Conservation (phyloP, 129 eudicot species). For the Deinandra increscens region DNA sequence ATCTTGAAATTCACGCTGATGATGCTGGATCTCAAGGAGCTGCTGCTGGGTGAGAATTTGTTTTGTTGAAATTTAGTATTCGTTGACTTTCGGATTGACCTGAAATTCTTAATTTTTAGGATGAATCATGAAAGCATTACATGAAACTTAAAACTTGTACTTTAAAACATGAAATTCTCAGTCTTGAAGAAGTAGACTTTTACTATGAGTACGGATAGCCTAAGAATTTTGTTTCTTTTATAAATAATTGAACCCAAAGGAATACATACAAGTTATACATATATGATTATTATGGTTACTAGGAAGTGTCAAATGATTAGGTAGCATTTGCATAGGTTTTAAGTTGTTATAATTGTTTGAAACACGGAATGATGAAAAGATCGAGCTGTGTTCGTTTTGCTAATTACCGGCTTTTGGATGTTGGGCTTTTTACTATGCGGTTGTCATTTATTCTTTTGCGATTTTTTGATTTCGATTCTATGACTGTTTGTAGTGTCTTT, state of each 20-base stretch:
- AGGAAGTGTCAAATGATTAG: neutral
- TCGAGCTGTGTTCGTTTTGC: no score
- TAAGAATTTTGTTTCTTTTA: neutral
- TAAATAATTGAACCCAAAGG: conserved; percentile 4
- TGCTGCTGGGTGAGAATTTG: conserved; percentile 55
- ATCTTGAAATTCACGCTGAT: conserved; percentile 80
- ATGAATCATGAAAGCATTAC: conserved; percentile 13
- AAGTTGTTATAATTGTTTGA: no score
- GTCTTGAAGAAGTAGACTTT: neutral
- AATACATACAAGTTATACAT: neutral
- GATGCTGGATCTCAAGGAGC: conserved; percentile 87
- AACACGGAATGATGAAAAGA: no score
- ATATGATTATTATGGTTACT: neutral
- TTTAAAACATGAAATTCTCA: neutral
- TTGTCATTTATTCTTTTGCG: no score
- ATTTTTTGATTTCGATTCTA: no score
- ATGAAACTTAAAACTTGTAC: neutral
- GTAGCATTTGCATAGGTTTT: neutral
- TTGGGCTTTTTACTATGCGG: no score
- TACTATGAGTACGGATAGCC: no score
- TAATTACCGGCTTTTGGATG: no score
- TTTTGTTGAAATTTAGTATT: neutral
- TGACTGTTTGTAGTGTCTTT: no score
- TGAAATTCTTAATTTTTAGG: conserved; percentile 3
- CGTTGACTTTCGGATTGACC: conserved; percentile 29